These are phyloP conservation scores for Mollisia scopiformis DNA, from an alignment of 2,329 filamentous ascomycete genomes.

Conservation along the genomic window DNA sequence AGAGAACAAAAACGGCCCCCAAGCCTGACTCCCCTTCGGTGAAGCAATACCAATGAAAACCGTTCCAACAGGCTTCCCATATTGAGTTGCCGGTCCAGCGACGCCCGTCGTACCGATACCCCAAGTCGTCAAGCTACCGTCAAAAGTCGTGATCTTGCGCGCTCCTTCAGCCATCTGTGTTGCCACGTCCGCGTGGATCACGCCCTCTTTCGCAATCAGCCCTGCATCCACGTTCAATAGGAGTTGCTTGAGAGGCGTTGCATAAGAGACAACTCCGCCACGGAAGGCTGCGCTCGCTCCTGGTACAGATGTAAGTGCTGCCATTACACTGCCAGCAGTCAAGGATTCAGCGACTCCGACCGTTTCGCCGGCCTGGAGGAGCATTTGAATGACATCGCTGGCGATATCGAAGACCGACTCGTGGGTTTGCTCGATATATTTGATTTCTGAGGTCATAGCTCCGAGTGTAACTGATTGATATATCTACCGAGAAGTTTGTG, in stretches of 20 bases:
- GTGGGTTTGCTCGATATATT: too few relatives aligned
- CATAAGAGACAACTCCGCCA: conserved; percentile 8
- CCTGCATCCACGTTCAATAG: conserved; percentile 2
- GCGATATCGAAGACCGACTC: background rate
- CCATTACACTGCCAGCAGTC: conserved; percentile 7
- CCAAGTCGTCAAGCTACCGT: conserved; percentile 1
- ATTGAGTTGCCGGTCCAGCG: background rate
- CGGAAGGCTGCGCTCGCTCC: conserved; percentile 4
- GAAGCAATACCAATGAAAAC: conserved; percentile 9
- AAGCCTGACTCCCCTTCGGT: background rate
- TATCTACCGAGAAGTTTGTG: too few relatives aligned
- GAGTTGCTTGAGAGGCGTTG: background rate
- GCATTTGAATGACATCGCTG: background rate
- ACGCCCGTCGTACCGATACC: conserved; percentile 6
- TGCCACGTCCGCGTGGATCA: conserved; percentile 6
- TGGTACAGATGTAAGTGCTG: background rate
- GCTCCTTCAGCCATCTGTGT: conserved; percentile 7
- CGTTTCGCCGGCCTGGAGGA: background rate
- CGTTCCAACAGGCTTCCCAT: conserved; percentile 1
- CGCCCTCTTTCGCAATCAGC: background rate
- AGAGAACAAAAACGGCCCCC: conserved; percentile 2
- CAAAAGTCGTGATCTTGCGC: background rate
- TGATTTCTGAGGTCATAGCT: too few relatives aligned
- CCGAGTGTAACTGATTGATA: too few relatives aligned
- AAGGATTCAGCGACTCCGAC: conserved; percentile 4